Base-by-base conservation (phyloP, 306 rosid genomes). In the Carpinus viminea region DNA sequence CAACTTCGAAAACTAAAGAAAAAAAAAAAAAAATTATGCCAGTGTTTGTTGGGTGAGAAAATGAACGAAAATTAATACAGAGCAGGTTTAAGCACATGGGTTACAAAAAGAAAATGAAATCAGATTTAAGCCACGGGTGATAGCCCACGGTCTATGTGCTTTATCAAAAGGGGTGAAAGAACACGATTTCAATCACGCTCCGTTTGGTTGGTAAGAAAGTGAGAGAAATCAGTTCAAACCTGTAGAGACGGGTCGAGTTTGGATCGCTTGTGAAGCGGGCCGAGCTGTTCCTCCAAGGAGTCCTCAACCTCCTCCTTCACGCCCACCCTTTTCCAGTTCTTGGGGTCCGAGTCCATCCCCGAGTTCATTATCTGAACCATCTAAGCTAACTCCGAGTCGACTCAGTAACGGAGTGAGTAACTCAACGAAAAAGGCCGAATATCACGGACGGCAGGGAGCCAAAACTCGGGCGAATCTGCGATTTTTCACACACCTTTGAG, bases 321-420 rank as follows among this genome's bases (percentile, higher is more conserved):
- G 53, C 73, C 13, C 21, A 81, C 87, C 70, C 83, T 87, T 28
- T 85, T 87, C 41, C 70, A 15, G 70, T 74, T 69, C 78, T 79
- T 80, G 46, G 76, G 5, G 3, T 85, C 88, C 5, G 90, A 80
- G 52, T 72, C 82, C 82, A 79, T 73, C 60, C 43, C 82, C 50
- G 84, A 66, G 45, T 68, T 76, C 95, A 92, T 92, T 36, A 80
- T 52, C 77, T 90, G 97, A 82, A 92, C 95, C 95, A 92, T 92
- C 74, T 20, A 48, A 10, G 78, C 28, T 31, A 46, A 10, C 20
- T 59, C 16, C 20, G 18, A 16, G 17, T 12, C 20, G n/a, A 53
- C 31, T 2, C 11, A 20, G 51, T 57, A 38, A 43, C 55, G 31
- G 16, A 65, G 48, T 31, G 17, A 56, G 6, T 34, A 6, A 17